Percentiles rank a stretch among this genome's conserved stretches.
phyloP scores from a whole-genome alignment of 2,329 filamentous ascomycete species.

The Fusarium sp. region DNA sequence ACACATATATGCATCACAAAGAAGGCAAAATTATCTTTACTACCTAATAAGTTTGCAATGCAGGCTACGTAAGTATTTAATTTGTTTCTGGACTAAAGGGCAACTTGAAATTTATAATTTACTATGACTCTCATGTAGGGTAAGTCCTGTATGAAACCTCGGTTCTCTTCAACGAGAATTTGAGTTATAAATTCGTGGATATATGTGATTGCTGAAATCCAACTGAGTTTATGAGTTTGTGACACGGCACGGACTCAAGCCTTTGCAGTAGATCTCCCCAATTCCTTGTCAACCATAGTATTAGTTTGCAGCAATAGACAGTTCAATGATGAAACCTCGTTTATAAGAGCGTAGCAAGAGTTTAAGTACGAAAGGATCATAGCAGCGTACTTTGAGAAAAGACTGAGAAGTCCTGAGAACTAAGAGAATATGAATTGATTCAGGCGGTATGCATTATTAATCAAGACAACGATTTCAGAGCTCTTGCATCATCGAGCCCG shows the following conservation, averaged over 20 bases:
- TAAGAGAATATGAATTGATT: rapidly evolving
- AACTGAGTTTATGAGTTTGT: background rate
- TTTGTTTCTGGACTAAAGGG: background rate
- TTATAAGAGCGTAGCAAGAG: background rate
- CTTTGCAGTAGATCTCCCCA: rapidly evolving
- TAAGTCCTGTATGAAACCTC: background rate
- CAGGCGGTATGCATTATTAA: background rate
- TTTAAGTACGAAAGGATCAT: background rate
- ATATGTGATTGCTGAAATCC: background rate
- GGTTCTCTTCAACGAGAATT: too few species aligned
- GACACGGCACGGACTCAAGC: background rate
- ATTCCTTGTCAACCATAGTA: background rate
- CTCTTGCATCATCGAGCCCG: slow-evolving; percentile 3
- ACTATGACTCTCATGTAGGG: background rate
- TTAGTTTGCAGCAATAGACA: background rate
- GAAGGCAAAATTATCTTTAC: background rate
- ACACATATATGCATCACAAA: background rate
- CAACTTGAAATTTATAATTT: background rate
- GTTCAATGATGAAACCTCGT: background rate
- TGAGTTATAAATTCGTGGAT: background rate
- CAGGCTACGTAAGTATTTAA: background rate
- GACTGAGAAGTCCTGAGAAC: background rate
- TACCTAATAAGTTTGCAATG: too few species aligned
- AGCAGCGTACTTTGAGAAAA: background rate
- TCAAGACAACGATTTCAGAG: background rate